Evolutionary conservation across 2,329 filamentous ascomycete species (phyloP).

Genomic region (Aureobasidium musti): DNA sequence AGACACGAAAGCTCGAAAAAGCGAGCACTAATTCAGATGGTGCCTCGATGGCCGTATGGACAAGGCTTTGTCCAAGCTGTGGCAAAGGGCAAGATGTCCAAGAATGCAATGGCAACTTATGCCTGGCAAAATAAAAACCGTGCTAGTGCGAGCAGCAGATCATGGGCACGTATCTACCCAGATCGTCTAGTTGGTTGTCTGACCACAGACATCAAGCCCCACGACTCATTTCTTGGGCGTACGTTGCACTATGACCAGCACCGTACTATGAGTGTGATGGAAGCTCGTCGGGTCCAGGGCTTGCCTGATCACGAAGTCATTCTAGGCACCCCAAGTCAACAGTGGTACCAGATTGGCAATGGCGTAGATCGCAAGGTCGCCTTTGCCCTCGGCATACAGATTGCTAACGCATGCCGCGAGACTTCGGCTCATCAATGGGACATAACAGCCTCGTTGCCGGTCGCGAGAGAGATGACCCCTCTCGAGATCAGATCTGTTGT

Average conservation of each 20-base stretch:
- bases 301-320: slow-evolving; percentile 70
- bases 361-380: slow-evolving; percentile 71
- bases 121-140: slow-evolving; percentile 38
- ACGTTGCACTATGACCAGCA: slow-evolving; percentile 67
- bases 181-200: slow-evolving; percentile 63
- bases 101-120: neutral
- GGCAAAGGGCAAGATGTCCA: slow-evolving; percentile 26
- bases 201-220: slow-evolving; percentile 55
- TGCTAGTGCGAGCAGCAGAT: slow-evolving; percentile 38
- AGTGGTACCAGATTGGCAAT: slow-evolving; percentile 72
- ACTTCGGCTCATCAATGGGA: neutral
- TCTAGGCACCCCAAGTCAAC: slow-evolving; percentile 57
- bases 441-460: neutral
- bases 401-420: neutral
- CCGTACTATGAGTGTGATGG: slow-evolving; percentile 64
- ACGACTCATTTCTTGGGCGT: slow-evolving; percentile 59
- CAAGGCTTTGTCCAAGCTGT: slow-evolving; percentile 38
- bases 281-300: slow-evolving; percentile 68
- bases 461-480: neutral
- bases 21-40: slow-evolving; percentile 54
- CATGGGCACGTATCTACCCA: slow-evolving; percentile 58
- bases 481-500: neutral
- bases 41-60: slow-evolving; percentile 59
- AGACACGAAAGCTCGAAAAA: slow-evolving; percentile 45
- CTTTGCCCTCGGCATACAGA: slow-evolving; percentile 63